Evolutionary conservation across 78 protist species (phyloP).

Genomic region (Dictyostelium firmibasis): DNA sequence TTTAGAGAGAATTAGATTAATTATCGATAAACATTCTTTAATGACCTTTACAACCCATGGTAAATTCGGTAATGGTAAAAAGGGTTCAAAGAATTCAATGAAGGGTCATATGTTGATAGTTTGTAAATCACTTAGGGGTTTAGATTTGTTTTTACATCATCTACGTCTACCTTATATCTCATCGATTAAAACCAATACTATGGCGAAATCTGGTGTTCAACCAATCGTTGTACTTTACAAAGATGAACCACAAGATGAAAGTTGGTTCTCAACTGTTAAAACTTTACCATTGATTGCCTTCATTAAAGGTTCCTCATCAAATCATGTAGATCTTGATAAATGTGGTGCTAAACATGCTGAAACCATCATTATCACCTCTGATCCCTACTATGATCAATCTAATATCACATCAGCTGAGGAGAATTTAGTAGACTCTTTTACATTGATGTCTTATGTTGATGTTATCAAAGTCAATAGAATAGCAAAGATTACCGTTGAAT

Average conservation of each 20-base stretch:
- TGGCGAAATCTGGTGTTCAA: conserved; percentile 36
- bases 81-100: conserved; percentile 32
- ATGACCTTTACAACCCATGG: conserved; percentile 67
- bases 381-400: conserved; percentile 19
- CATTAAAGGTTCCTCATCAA: conserved; percentile 59
- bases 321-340: conserved; percentile 33
- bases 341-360: conserved; percentile 67
- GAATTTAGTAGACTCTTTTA: conserved; percentile 42
- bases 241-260: conserved; percentile 55
- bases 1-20: conserved; percentile 40
- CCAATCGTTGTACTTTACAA: conserved; percentile 65
- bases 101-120: conserved; percentile 65
- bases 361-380: conserved; percentile 46
- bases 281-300: conserved; percentile 52
- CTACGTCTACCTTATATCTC: conserved; percentile 37
- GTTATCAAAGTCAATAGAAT: not conserved
- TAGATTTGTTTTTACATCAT: conserved; percentile 54
- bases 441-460: conserved; percentile 51
- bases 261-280: conserved; percentile 40
- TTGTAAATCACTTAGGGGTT: conserved; percentile 12
- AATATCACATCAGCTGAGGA: not conserved
- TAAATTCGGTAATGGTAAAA: conserved; percentile 46
- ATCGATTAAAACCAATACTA: conserved; percentile 13
- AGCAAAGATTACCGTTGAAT: conserved; percentile 43
- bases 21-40: conserved; percentile 59